phyloP scores from a whole-genome alignment of 2,329 filamentous ascomycete genomes.

The Fusarium sulawesiense region DNA sequence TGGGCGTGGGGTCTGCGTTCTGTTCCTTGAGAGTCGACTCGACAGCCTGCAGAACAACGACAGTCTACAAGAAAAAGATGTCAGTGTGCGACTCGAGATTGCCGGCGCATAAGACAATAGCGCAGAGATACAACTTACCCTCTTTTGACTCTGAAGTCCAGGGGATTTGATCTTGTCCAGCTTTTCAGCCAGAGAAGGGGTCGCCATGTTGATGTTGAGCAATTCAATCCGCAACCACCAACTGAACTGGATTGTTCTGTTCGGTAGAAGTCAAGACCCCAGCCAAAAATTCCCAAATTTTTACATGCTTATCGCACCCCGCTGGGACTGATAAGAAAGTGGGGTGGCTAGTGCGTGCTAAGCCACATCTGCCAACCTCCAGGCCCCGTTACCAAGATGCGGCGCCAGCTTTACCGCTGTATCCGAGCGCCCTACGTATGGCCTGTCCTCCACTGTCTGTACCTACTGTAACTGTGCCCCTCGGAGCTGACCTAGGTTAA shows the following conservation, averaged over 20 bases:
- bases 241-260: slow-evolving; percentile 46
- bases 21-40: slow-evolving; percentile 93
- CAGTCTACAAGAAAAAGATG: slow-evolving; percentile 66
- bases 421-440: slow-evolving; percentile 39
- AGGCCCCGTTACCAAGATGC: slow-evolving; percentile 39
- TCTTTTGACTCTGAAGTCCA: slow-evolving; percentile 94
- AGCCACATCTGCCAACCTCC: slow-evolving; percentile 31
- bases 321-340: slow-evolving; percentile 43
- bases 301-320: slow-evolving; percentile 49
- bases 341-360: slow-evolving; percentile 4
- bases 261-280: slow-evolving; percentile 44
- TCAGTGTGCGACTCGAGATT: slow-evolving; percentile 27
- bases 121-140: slow-evolving; percentile 66
- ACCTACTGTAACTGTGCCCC: slow-evolving; percentile 42
- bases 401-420: slow-evolving; percentile 44
- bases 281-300: slow-evolving; percentile 47
- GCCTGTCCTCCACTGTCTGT: slow-evolving; percentile 33
- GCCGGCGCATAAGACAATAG: neutral
- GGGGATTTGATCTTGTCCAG: slow-evolving; percentile 97
- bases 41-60: slow-evolving; percentile 87
- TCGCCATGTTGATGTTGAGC: slow-evolving; percentile 57
- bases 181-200: slow-evolving; percentile 78
- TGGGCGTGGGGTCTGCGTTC: slow-evolving; percentile 83
- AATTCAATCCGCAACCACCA: slow-evolving; percentile 46
- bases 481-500: slow-evolving; percentile 43